Evolutionary conservation across 1,284 basidiomycete genomes (phyloP).

Genomic region (Porogramme epimiltina): DNA sequence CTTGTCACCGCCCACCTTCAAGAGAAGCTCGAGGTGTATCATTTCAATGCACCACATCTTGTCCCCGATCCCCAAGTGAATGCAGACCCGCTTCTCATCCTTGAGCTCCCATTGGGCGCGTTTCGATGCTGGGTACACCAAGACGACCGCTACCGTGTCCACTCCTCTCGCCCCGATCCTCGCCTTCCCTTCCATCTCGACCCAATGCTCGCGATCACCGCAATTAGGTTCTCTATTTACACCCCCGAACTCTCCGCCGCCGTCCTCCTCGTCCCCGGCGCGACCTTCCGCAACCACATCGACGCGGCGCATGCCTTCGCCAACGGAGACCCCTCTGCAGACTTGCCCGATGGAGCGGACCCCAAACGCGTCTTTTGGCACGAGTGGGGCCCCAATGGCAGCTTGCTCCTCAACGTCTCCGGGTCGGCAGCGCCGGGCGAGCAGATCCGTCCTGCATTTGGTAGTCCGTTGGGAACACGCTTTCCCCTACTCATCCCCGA

Average conservation of each 20-base stretch:
- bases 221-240: conserved; percentile 8
- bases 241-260: background rate
- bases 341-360: background rate
- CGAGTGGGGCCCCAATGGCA: conserved; percentile 9
- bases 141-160: conserved; percentile 3
- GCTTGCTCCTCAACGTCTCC: conserved; percentile 6
- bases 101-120: conserved; percentile 10
- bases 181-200: conserved; percentile 4
- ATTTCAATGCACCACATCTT: background rate
- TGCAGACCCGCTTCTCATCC: background rate
- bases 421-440: background rate
- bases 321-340: background rate
- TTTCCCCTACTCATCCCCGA: background rate
- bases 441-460: background rate
- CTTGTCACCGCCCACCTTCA: conserved; percentile 8
- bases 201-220: background rate
- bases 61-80: background rate
- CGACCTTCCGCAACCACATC: conserved; percentile 3
- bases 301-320: background rate
- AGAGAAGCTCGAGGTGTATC: conserved; percentile 4
- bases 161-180: background rate
- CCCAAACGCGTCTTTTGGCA: conserved; percentile 12
- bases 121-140: conserved; percentile 7
- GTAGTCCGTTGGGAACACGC: conserved; percentile 2
- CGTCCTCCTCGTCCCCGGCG: conserved; percentile 5